Base-by-base conservation (phyloP, 2,329 filamentous ascomycete species). In the Boeremia lycopersici region DNA sequence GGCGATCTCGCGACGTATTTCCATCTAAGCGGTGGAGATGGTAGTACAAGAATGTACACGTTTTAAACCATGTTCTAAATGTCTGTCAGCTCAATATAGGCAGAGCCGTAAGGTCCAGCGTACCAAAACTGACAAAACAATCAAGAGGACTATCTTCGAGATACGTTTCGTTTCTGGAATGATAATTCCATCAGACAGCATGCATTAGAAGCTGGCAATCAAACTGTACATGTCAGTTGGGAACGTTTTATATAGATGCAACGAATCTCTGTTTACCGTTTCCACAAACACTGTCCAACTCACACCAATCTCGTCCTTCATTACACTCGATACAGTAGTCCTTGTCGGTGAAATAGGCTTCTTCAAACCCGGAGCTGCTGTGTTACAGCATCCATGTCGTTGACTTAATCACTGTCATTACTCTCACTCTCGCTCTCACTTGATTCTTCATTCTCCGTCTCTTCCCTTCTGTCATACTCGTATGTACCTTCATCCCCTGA, bases 151-250 rank as follows among this genome's bases (percentile, higher is more conserved):
- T 7, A 64, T 48, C 30, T 65, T 69, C n/a, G 58, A 53, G 39
- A 73, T 57, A 40, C 68, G 73, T 6, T 56, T 57, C 8, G 61
- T 63, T 8, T 56, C 44, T 4, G 66, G 64, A 35, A 29, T 71
- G 60, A 67, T 63, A 28, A 69, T 67, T 13, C 69, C 65, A 41
- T 69, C 64, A 15, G 74, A 60, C 2, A 71, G 71, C 1, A 63
- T 59, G 44, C 72, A 75, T 49, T 75, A 69, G 4, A 74, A 57
- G 40, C 50, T 58, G 43, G 68, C 67, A 8, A 75, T 48, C 2
- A 72, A 31, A 13, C 62, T 64, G 36, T 10, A 15, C 42, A 9
- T 47, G 40, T 45, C 17, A 35, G 44, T 29, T 1, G 15, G 10
- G 6, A 8, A 10, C 6, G 15, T 53, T 56, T 56, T 48, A 62